Percentiles rank a stretch among this genome's conserved stretches.
Evolutionary conservation across 306 rosid genomes (phyloP).

Genomic region (Benincasa hispida): DNA sequence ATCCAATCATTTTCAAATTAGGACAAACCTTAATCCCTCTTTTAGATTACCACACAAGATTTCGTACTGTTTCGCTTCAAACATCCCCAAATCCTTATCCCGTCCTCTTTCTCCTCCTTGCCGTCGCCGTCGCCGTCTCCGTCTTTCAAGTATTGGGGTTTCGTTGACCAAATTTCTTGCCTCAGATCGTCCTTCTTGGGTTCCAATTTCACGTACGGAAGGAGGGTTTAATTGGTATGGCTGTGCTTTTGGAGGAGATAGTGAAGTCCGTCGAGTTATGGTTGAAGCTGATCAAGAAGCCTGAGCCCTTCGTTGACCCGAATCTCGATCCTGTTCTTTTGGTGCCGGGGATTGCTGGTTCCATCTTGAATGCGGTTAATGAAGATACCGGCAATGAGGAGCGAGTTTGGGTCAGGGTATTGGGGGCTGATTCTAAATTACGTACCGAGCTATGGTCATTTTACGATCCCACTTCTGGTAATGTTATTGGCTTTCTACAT

Average conservation of each 20-base stretch:
- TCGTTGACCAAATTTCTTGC: neutral
- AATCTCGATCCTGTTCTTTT: slow-evolving; percentile 75
- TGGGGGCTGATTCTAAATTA: slow-evolving; percentile 53
- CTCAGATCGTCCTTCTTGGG: neutral
- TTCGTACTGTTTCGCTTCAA: neutral
- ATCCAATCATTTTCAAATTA: neutral
- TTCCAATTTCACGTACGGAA: neutral
- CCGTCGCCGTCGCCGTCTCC: neutral
- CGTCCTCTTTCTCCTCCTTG: neutral
- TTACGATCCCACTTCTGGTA: slow-evolving; percentile 73
- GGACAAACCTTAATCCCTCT: neutral
- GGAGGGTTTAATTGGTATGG: slow-evolving; percentile 22
- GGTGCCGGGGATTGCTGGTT: slow-evolving; percentile 89
- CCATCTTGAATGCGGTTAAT: slow-evolving; percentile 52
- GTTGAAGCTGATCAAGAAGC: slow-evolving; percentile 49
- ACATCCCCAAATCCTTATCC: slow-evolving; percentile 13
- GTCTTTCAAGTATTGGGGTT: neutral
- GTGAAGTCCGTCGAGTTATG: slow-evolving; percentile 61
- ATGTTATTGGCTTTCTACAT: neutral
- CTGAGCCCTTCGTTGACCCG: slow-evolving; percentile 53
- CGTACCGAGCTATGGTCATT: slow-evolving; percentile 92
- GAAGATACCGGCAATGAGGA: slow-evolving; percentile 40
- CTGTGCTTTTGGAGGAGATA: slow-evolving; percentile 53
- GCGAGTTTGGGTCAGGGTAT: slow-evolving; percentile 83
- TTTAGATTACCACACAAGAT: neutral